A percentile compares a stretch with the other conserved stretches of the same genome.
Conservation (phyloP, 257 asterid genomes). For the Lantana camara region DNA sequence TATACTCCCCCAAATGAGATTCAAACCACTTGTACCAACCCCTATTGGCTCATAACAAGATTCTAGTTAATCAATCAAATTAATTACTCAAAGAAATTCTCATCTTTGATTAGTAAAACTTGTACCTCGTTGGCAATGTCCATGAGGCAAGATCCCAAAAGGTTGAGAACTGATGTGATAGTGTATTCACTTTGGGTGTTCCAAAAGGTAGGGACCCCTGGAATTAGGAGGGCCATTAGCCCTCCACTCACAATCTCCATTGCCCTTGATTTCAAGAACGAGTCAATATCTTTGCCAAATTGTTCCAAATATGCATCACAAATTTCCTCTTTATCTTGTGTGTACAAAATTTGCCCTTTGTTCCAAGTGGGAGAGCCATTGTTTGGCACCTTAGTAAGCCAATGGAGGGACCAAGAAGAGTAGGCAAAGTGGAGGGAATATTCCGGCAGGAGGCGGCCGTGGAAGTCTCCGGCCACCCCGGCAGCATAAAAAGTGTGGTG, state of each 20-base stretch:
- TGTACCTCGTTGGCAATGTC: constrained; percentile 29
- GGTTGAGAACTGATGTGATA: constrained; percentile 8
- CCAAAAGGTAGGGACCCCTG: constrained; percentile 16
- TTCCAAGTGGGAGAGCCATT: constrained; percentile 27
- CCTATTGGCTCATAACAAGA: too few species aligned
- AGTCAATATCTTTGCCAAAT: constrained; percentile 22
- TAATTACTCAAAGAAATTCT: too few species aligned
- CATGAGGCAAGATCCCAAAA: constrained; percentile 29
- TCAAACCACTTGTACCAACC: too few species aligned
- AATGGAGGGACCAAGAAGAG: constrained; percentile 37
- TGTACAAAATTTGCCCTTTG: constrained; percentile 26
- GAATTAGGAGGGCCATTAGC: constrained; percentile 30
- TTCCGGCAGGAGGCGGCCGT: constrained; percentile 31
- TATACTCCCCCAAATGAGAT: too few species aligned
- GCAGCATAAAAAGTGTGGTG: constrained; percentile 1
- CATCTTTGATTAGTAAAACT: neutral
- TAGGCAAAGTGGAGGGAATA: constrained; percentile 30
- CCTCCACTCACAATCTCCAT: constrained; percentile 33
- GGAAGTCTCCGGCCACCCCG: constrained; percentile 30
- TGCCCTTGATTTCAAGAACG: constrained; percentile 30
- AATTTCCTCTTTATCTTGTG: constrained; percentile 20
- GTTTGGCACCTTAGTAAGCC: constrained; percentile 36
- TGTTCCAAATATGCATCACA: constrained; percentile 32
- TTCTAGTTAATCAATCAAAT: too few species aligned
- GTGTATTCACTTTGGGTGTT: neutral